A percentile compares a stretch with the other conserved stretches of the same genome.
Conservation (phyloP, 371 early-diverging fungal species). For the Zopfochytrium polystomum region DNA sequence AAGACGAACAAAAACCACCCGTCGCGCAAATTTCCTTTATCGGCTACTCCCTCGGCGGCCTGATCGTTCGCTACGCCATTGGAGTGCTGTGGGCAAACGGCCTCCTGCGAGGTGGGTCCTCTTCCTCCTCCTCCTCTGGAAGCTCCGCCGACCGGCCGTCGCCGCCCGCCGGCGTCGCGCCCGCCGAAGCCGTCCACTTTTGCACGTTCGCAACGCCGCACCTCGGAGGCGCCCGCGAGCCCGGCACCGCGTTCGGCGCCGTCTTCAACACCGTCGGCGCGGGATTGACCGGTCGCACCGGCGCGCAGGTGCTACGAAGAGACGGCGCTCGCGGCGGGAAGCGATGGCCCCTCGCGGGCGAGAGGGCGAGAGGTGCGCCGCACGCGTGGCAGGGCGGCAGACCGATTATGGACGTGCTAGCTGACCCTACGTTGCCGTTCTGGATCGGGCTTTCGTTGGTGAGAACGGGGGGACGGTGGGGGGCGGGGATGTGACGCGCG, state of each 20-base stretch:
- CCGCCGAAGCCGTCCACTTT: conserved; percentile 40
- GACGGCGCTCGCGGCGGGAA: conserved; percentile 14
- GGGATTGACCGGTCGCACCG: conserved; percentile 25
- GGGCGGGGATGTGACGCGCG: too few relatives aligned
- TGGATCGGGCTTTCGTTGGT: conserved; percentile 43
- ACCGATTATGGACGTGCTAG: conserved; percentile 58
- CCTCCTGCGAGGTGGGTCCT: conserved; percentile 52
- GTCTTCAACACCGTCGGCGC: conserved; percentile 50
- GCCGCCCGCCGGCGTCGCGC: conserved; percentile 1
- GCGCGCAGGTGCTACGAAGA: conserved; percentile 33
- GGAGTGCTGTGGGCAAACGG: conserved; percentile 61
- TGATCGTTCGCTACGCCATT: conserved; percentile 68
- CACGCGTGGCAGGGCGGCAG: too few relatives aligned
- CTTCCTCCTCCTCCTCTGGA: not conserved
- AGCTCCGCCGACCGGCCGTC: not conserved
- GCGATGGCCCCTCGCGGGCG: too few relatives aligned
- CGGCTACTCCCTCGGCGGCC: conserved; percentile 80
- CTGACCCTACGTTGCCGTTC: conserved; percentile 61
- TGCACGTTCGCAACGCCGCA: conserved; percentile 79
- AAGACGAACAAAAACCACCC: conserved; percentile 8
- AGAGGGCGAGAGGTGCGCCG: too few relatives aligned
- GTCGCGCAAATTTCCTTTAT: conserved; percentile 64
- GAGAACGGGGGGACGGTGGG: not conserved
- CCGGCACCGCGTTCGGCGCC: conserved; percentile 22
- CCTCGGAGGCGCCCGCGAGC: conserved; percentile 50